Base-by-base conservation (phyloP, 2,329 filamentous ascomycete species). In the Neophaeococcomyces aloes region DNA sequence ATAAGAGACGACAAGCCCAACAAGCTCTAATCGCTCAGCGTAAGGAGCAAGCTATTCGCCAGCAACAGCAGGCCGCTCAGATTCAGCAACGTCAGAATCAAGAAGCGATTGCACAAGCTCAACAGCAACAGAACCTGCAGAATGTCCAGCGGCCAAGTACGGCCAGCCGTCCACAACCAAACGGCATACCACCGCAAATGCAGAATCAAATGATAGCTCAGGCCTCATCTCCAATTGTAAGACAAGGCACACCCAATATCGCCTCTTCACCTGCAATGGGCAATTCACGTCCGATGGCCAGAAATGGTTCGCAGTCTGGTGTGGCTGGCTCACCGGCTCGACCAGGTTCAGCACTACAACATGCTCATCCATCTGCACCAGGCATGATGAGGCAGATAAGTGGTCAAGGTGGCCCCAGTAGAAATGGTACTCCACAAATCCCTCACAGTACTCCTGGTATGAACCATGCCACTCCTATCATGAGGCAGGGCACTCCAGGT, bases 111-210 rank as follows among this genome's bases (percentile, higher is more conserved):
- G 38, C 55, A 58, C 27, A 48, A 50, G 11, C 53, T 30, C 25
- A 57, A 14, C 53, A 55, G 17, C 38, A 40, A 56, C 59, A 63
- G 50, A 64, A 65, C 44, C 45, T 53, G 40, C 61, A 68, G 53
- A 60, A 61, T 40, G 59, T 61, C 46, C 56, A 65, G 46, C 60
- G 62, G 29, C 25, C 27, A 11, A 41, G 25, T 15, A 38, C 18
- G 7, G 61, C 61, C 27, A 58, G 59, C 50, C 69, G 67, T 29
- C 71, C 72, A 50, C 71, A 74, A 38, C 65, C 72, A 19, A 75
- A 76, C 56, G 63, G 65, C 35, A 65, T 74, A 59, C 60, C 63
- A 37, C 62, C 52, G 8, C 70, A 55, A 49, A 66, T 48, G 42
- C 59, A 61, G 27, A 59, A 60, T 19, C 60, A 63, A 33, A 57